These are phyloP conservation scores for Peronospora tabacina DNA, from an alignment of 352 stramenopile genomes.

Conservation along the genomic window DNA sequence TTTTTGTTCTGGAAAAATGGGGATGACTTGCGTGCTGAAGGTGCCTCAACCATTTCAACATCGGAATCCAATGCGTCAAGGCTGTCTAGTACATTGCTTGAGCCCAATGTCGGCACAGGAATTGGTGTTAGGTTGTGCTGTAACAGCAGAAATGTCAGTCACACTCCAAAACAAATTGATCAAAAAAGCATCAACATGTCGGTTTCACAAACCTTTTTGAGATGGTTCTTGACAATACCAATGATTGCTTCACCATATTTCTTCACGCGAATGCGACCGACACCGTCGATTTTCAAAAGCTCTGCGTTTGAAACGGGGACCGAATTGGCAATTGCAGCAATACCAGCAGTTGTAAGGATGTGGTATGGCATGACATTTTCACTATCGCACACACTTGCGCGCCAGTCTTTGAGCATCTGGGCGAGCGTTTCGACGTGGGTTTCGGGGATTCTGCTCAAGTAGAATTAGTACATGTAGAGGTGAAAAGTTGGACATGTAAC, in stretches of 20 bases:
- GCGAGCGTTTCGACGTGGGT: slow-evolving; percentile 63
- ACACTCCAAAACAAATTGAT: neutral
- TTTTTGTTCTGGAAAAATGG: slow-evolving; percentile 44
- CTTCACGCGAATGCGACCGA: slow-evolving; percentile 76
- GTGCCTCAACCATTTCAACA: slow-evolving; percentile 21
- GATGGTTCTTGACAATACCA: slow-evolving; percentile 69
- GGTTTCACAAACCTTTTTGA: slow-evolving; percentile 53
- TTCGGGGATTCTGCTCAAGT: slow-evolving; percentile 45
- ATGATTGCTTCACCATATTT: slow-evolving; percentile 84
- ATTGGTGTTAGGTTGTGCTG: slow-evolving; percentile 61
- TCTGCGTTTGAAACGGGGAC: slow-evolving; percentile 69
- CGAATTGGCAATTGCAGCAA: slow-evolving; percentile 72
- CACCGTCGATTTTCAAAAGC: slow-evolving; percentile 71
- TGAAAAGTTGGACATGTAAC: slow-evolving; percentile 1
- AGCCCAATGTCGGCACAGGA: slow-evolving; percentile 15
- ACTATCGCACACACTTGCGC: slow-evolving; percentile 77
- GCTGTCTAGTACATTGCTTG: slow-evolving; percentile 21
- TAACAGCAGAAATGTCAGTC: slow-evolving; percentile 4
- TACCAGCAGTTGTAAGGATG: slow-evolving; percentile 73
- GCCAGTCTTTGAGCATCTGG: slow-evolving; percentile 82
- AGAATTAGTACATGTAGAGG: neutral
- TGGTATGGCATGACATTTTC: slow-evolving; percentile 86
- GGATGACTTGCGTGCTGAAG: slow-evolving; percentile 26
- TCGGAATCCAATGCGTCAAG: slow-evolving; percentile 27
- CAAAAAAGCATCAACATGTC: neutral